Evolutionary conservation across 75 land plant genomes (phyloP).

Genomic region (Selaginella moellendorffii): DNA sequence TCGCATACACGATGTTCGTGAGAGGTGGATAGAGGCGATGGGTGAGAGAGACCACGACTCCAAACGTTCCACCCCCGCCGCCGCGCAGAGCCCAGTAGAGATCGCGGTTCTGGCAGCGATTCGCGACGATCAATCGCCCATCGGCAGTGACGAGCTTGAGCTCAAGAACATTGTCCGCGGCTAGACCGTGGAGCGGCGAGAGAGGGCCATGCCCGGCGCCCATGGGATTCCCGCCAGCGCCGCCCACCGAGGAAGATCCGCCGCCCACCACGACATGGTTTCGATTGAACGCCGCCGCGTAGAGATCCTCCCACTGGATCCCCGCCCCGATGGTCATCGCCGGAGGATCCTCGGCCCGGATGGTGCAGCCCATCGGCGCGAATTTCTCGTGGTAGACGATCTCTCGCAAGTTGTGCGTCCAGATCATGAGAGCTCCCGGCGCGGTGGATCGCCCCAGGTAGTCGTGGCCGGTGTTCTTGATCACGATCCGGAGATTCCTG

Average conservation of each 20-base stretch:
- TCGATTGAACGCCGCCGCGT: conserved; percentile 1
- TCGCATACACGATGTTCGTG: background rate
- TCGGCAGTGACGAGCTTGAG: conserved; percentile 16
- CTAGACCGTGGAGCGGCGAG: conserved; percentile 15
- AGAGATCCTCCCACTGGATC: conserved; percentile 16
- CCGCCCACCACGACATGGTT: conserved; percentile 11
- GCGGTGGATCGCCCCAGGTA: conserved; percentile 11
- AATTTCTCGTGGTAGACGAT: conserved; percentile 11
- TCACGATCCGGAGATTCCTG: conserved; percentile 1
- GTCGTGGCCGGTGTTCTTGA: conserved; percentile 9
- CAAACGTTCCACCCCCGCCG: conserved; percentile 23
- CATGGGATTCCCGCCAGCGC: conserved; percentile 12
- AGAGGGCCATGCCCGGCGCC: conserved; percentile 25
- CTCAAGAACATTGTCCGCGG: conserved; percentile 19
- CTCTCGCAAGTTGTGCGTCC: conserved; percentile 1
- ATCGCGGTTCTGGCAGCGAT: conserved; percentile 13
- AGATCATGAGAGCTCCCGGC: background rate
- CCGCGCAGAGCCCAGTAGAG: conserved; percentile 25
- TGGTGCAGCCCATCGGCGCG: background rate
- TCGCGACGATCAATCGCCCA: conserved; percentile 2
- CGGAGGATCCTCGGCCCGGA: conserved; percentile 5
- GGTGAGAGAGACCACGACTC: conserved; percentile 21
- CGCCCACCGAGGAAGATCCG: conserved; percentile 9
- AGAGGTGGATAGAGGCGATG: conserved; percentile 1
- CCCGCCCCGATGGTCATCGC: conserved; percentile 17